Evolutionary conservation across 192 early-diverging fungal genomes (phyloP).

Genomic region (Geosiphon pyriformis): DNA sequence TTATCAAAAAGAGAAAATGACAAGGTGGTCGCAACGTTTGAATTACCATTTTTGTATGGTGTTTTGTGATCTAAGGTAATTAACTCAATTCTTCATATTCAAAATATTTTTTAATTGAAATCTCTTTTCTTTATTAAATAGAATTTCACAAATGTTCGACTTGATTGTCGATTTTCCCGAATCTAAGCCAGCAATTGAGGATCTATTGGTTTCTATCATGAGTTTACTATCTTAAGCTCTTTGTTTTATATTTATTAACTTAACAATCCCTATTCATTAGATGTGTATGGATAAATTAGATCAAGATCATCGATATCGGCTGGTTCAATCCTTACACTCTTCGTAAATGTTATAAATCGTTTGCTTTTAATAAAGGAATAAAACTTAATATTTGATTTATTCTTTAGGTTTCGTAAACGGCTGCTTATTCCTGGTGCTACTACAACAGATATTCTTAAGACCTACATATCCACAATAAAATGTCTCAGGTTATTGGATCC

Average conservation of each 20-base stretch:
- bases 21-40: constrained; percentile 11
- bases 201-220: constrained; percentile 50
- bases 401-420: constrained; percentile 41
- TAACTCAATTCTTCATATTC: background rate
- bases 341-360: constrained; percentile 5
- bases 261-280: no score
- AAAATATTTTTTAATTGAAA: background rate
- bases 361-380: background rate
- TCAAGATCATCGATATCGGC: constrained; percentile 15
- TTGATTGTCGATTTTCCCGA: constrained; percentile 71
- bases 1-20: constrained; percentile 3
- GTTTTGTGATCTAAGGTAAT: constrained; percentile 18
- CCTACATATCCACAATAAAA: constrained; percentile 67
- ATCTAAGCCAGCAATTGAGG: constrained; percentile 54
- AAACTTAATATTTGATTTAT: constrained; percentile 9
- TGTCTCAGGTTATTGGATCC: constrained; percentile 66
- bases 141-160: constrained; percentile 59
- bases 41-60: constrained; percentile 25
- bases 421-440: constrained; percentile 70
- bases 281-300: constrained; percentile 20
- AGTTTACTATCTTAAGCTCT: constrained; percentile 1
- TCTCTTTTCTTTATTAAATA: constrained; percentile 16
- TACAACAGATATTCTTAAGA: constrained; percentile 62
- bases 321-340: constrained; percentile 16
- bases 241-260: background rate